Evolutionary conservation across 2,329 filamentous ascomycete species (phyloP), one percentile per base, ranked within the genome.

Genomic region (Aspergillus sp.): DNA sequence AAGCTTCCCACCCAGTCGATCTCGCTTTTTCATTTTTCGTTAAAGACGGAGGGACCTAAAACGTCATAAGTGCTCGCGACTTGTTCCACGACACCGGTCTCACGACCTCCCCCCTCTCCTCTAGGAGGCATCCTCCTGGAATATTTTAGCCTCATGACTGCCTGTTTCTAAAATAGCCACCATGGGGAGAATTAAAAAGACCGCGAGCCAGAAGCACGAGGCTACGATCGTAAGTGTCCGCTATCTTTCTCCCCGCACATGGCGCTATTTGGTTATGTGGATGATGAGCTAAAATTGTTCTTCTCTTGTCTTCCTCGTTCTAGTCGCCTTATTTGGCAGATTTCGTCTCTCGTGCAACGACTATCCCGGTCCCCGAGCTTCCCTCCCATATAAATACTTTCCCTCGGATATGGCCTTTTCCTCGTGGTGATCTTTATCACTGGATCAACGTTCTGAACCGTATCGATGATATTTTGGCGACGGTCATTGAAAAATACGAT

Each of bases 371-470:
- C 59, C 82, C 85, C 59, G 80, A 86, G 64, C 77, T 98, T 55
- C 87, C 88, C 56, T 73, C 80, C 58, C 80, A 85, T 56, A 84
- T 98, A 54, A 76, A 78, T 58, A 80, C 78, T 47, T 97, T 97
- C 64, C 89, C 91, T 48, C 83, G 83, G 54, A 77, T 84, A 77
- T 98, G 93, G 93, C 89, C 90, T 2, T 94, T 97, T 62, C 91
- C 91, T 35, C 82, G 91, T 65, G 94, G 93, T 50, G 93, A 98
- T 66, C 75, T 97, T 29, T 97, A 97, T 65, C 91, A 98, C 74
- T 98, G 94, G 94, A 96, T 98, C 56, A 84, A 87, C 29, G 78
- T 95, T 27, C 73, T 98, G 50, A 94, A 98, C 67, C 84, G 89
- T 48, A 97, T 98, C 68, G 93, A 98, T 68, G 81, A 80, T 60